Percentiles rank a stretch among this genome's conserved stretches.
Evolutionary conservation across 371 early-diverging fungal species (phyloP).

Genomic region (Circinella umbellata): DNA sequence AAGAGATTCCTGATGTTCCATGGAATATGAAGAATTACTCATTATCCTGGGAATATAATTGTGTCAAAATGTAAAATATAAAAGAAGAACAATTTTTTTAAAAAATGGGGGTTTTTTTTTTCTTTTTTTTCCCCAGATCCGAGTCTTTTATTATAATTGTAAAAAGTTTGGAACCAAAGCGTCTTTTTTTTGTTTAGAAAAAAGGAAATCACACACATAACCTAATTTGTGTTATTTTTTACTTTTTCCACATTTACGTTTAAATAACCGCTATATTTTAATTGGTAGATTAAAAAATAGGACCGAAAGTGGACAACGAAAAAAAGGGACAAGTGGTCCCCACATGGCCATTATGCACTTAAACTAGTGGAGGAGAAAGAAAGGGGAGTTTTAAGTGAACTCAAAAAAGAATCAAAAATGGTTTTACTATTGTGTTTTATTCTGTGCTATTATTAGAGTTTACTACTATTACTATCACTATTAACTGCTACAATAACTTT

Average conservation of each 20-base stretch:
- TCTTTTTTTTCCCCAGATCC: not conserved
- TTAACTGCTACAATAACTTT: slow-evolving; percentile 69
- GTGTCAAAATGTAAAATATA: slow-evolving; percentile 8
- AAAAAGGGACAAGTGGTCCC: too few species aligned
- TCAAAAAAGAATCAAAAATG: not conserved
- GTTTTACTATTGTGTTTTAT: not conserved
- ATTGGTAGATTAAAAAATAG: too few species aligned
- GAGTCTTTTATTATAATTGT: too few species aligned
- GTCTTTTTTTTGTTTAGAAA: too few species aligned
- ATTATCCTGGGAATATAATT: slow-evolving; percentile 1
- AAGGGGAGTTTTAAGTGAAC: too few species aligned
- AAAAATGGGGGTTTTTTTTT: not conserved
- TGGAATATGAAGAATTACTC: slow-evolving; percentile 4
- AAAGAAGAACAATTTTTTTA: not conserved
- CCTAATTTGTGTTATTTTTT: too few species aligned
- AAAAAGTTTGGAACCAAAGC: too few species aligned
- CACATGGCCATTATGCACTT: not conserved
- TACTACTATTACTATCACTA: slow-evolving; percentile 23
- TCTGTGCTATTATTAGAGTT: not conserved
- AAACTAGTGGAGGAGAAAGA: too few species aligned
- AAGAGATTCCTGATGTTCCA: slow-evolving; percentile 5
- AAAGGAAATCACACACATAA: too few species aligned
- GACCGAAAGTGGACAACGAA: too few species aligned
- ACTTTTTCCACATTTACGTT: too few species aligned
- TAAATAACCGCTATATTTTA: too few species aligned